Base-by-base conservation (phyloP, 1,139 yeast species). In the Diutina siamensis region DNA sequence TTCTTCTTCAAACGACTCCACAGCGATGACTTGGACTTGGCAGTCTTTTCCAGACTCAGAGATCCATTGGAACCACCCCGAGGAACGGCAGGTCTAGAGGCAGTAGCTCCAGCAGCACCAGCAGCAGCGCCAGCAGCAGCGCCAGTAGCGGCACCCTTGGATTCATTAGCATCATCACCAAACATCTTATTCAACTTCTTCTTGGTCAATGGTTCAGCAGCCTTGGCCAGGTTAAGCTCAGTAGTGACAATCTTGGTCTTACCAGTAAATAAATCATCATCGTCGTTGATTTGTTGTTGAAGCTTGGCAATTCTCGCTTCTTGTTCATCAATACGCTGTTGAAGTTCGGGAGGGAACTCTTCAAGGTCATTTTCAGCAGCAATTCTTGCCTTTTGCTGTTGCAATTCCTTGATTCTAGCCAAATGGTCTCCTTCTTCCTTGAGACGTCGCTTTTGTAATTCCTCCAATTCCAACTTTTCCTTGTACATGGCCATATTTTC, bases 401-500 rank as follows among this genome's bases (percentile, higher is more conserved):
- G 63, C 51, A 67, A 63, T 45, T 61, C 59, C 49, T 63, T 58
- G 48, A 67, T 65, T 48, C 65, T 64, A 52, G 63, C 64, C 59
- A 66, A 62, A 51, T 65, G 64, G 40, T 59, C 68, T 48, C 66
- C 68, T 53, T 67, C 72, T 48, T 64, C 70, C 47, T 60, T 49
- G 44, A 66, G 57, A 51, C 71, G 60, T 25, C 56, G 50, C 51
- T 62, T 66, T 55, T 65, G 68, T 46, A 63, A 53, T 47, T 63
- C 68, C 54, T 67, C 72, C 46, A 61, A 62, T 44, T 94, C 66
- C 47, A 64, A 57, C 49, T 63, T 59, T 45, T 62, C 57, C 52
- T 58, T 58, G 53, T 56, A 63, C 46, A 65, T 57, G 48, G 48
- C 57, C 48, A 63, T 52, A 49, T 59, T 61, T 32, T 58, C 66